Evolutionary conservation across 805 yeast species (phyloP).

Genomic region (Hanseniaspora opuntiae): DNA sequence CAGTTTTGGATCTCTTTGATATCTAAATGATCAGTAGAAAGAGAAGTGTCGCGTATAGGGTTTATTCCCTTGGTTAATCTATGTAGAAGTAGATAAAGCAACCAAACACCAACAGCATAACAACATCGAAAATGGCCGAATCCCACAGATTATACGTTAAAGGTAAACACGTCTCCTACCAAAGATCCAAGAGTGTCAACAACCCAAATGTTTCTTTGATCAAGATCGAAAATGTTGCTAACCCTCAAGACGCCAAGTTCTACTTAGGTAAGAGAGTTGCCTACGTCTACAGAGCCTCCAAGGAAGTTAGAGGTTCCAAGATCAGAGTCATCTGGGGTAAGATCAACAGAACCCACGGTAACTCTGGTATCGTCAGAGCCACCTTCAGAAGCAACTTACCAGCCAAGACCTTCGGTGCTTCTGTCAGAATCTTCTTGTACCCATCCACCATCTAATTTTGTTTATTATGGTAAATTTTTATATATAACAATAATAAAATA

Average conservation of each 20-base stretch:
- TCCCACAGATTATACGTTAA: slow-evolving; percentile 99
- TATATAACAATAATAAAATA: neutral
- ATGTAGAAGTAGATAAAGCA: neutral
- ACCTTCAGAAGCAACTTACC: slow-evolving; percentile 98
- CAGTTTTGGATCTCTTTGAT: neutral
- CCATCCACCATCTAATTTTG: slow-evolving; percentile 91
- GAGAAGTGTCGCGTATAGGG: neutral
- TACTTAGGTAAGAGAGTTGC: slow-evolving; percentile 99
- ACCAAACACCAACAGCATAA: slow-evolving; percentile 9
- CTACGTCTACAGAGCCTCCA: slow-evolving; percentile 96
- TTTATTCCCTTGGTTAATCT: neutral
- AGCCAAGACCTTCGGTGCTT: slow-evolving; percentile 98
- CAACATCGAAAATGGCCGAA: slow-evolving; percentile 63
- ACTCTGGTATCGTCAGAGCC: slow-evolving; percentile 96
- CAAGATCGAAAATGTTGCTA: slow-evolving; percentile 90
- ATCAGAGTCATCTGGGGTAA: slow-evolving; percentile 99
- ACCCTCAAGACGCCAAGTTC: slow-evolving; percentile 91
- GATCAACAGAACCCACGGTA: slow-evolving; percentile 97
- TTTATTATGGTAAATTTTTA: neutral
- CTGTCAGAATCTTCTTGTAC: slow-evolving; percentile 98
- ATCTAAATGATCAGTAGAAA: slow-evolving; percentile 7
- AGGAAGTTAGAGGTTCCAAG: slow-evolving; percentile 97
- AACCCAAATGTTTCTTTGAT: slow-evolving; percentile 96
- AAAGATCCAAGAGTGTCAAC: slow-evolving; percentile 95
- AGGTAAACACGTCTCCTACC: slow-evolving; percentile 99